Conservation (phyloP, 805 yeast genomes). For the Kluyveromyces wickerhamii region DNA sequence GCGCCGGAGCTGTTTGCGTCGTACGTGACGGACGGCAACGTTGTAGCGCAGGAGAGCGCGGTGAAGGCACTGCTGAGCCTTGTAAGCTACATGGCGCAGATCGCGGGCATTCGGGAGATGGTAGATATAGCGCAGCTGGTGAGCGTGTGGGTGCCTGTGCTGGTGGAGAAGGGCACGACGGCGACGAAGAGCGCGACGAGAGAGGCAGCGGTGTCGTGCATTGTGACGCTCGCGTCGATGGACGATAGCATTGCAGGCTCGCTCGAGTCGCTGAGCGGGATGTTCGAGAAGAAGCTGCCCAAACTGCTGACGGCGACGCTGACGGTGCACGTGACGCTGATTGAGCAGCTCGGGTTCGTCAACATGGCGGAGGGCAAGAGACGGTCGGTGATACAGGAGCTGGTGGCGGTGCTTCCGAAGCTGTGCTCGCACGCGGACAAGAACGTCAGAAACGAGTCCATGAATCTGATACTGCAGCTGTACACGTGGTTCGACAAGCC, state of each 20-base stretch:
- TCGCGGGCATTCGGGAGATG: conserved; percentile 13
- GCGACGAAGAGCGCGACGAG: conserved; percentile 73
- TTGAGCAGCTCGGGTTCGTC: conserved; percentile 27
- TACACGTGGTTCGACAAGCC: conserved; percentile 63
- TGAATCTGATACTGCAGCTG: conserved; percentile 57
- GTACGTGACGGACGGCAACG: conserved; percentile 71
- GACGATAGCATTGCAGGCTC: conserved; percentile 54
- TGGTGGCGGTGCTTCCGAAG: conserved; percentile 56
- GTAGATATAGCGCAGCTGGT: conserved; percentile 37
- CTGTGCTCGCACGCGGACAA: conserved; percentile 80
- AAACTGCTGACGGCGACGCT: conserved; percentile 67
- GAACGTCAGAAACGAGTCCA: conserved; percentile 75
- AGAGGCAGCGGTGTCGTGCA: conserved; percentile 51
- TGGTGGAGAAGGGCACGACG: conserved; percentile 77
- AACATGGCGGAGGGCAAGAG: conserved; percentile 10
- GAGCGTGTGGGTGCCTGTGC: conserved; percentile 21
- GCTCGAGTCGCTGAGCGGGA: conserved; percentile 58
- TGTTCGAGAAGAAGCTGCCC: conserved; percentile 57
- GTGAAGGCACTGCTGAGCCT: conserved; percentile 46
- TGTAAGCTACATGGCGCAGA: conserved; percentile 48
- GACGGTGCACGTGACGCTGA: conserved; percentile 47
- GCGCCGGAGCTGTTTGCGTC: conserved; percentile 50
- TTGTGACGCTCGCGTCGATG: conserved; percentile 56
- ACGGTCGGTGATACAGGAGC: conserved; percentile 40
- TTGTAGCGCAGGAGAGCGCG: conserved; percentile 86